Evolutionary conservation across 1,139 yeast genomes (phyloP).

Genomic region (Yamadazyma trypodendri): DNA sequence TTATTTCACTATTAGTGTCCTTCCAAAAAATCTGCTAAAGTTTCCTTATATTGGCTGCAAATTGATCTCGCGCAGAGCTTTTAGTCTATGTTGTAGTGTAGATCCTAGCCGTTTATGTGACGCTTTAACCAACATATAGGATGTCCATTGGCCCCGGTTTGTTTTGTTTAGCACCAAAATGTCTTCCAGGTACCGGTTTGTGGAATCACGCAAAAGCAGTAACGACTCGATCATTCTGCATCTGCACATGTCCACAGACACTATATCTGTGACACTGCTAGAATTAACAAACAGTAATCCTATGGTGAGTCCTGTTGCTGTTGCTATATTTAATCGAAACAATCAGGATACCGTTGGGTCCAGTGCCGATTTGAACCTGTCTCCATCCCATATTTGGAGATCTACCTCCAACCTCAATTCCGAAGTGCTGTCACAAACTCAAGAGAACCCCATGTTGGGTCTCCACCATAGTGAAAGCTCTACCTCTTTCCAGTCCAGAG

Average conservation of each 20-base stretch:
- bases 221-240: conserved; percentile 3
- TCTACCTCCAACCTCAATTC: neutral
- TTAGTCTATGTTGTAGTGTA: neutral
- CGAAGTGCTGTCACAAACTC: neutral
- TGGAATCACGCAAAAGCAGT: conserved; percentile 3
- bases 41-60: conserved; percentile 4
- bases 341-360: neutral
- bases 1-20: neutral
- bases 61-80: neutral
- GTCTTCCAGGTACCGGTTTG: conserved; percentile 1
- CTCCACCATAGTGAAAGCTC: neutral
- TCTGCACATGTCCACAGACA: neutral
- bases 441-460: neutral
- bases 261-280: neutral
- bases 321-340: neutral
- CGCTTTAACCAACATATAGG: neutral
- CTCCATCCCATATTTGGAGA: neutral
- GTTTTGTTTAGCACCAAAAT: neutral
- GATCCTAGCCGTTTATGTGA: neutral
- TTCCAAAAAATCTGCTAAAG: neutral
- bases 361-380: neutral
- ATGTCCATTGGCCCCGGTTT: neutral
- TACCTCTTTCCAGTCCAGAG: neutral
- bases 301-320: neutral
- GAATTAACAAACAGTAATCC: neutral